Evolutionary conservation across 2,329 filamentous ascomycete species (phyloP).

Genomic region (Apiospora rasikravindrae): DNA sequence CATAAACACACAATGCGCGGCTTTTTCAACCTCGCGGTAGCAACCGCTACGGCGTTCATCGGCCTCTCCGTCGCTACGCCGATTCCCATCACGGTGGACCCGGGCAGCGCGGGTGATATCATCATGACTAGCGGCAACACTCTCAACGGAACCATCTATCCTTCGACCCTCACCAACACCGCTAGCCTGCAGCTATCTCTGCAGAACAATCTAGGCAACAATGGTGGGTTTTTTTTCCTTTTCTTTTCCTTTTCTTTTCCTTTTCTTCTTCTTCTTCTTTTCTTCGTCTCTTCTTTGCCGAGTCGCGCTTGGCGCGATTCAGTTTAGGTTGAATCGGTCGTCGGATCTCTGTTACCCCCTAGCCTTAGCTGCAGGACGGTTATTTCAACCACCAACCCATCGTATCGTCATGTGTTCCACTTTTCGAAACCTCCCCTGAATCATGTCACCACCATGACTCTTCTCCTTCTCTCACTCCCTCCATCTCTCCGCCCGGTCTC

Average conservation of each 20-base stretch:
- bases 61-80: constrained; percentile 23
- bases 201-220: constrained; percentile 19
- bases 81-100: constrained; percentile 28
- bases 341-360: constrained; percentile 13
- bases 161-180: constrained; percentile 16
- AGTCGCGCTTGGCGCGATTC: constrained; percentile 7
- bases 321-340: constrained; percentile 4
- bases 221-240: background rate
- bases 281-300: background rate
- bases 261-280: too few species aligned
- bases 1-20: constrained; percentile 15
- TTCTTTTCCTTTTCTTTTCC: too few species aligned
- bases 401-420: background rate
- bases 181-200: background rate
- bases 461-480: too few species aligned
- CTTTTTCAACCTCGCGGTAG: constrained; percentile 6
- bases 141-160: constrained; percentile 25
- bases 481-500: background rate
- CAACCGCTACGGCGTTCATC: constrained; percentile 26
- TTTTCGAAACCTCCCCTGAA: background rate
- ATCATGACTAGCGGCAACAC: constrained; percentile 25
- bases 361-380: background rate
- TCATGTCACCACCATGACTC: background rate
- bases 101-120: constrained; percentile 8
- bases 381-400: background rate